Conservation (phyloP, 1,284 basidiomycete species). For the Ganoderma sinense region DNA sequence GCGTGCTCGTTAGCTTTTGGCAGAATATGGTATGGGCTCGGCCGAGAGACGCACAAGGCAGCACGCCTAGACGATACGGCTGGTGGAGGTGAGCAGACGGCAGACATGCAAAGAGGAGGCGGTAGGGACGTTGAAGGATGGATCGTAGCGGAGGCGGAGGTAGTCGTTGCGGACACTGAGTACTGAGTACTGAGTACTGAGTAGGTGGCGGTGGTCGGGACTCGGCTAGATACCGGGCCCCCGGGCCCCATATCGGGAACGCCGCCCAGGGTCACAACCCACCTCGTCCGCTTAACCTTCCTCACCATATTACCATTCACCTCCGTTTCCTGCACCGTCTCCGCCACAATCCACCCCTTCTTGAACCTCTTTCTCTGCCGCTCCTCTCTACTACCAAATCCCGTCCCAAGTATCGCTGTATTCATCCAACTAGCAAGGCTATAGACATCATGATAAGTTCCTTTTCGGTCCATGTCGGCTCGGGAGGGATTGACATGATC, state of each 20-base stretch:
- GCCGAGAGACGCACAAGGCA: neutral
- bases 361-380: neutral
- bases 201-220: neutral
- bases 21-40: neutral
- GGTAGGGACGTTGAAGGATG: neutral
- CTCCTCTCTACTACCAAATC: neutral
- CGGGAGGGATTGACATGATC: constrained; percentile 27
- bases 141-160: neutral
- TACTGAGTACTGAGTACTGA: too few relatives aligned
- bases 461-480: neutral
- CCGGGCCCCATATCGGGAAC: constrained; percentile 10
- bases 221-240: constrained; percentile 20
- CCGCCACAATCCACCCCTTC: neutral
- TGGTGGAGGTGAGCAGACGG: neutral
- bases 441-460: constrained; percentile 44
- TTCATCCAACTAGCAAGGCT: neutral
- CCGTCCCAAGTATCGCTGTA: neutral
- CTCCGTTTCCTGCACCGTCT: neutral
- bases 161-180: neutral
- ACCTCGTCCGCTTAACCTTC: constrained; percentile 15
- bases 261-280: constrained; percentile 6
- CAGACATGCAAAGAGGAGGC: neutral
- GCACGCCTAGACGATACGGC: neutral
- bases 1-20: neutral
- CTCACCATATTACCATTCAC: constrained; percentile 11